Conservation (phyloP, 2,329 filamentous ascomycete species). For the Coniochaeta sp. region DNA sequence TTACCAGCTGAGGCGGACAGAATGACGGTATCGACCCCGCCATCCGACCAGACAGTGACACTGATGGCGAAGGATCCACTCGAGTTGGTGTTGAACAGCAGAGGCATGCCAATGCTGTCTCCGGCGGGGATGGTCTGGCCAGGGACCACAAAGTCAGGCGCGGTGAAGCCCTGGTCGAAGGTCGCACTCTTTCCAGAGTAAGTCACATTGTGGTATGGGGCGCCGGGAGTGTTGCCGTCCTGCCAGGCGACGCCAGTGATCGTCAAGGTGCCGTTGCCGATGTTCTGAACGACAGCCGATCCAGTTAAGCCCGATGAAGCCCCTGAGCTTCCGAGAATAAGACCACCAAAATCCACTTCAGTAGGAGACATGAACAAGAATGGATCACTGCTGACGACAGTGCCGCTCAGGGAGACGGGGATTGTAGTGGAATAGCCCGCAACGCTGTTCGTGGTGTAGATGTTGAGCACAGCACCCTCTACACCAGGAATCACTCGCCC, state of each 20-base stretch:
- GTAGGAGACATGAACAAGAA: constrained; percentile 27
- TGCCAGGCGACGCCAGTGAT: constrained; percentile 28
- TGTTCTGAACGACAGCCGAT: constrained; percentile 27
- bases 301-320: constrained; percentile 19
- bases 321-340: constrained; percentile 25
- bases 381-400: constrained; percentile 25
- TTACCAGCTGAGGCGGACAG: constrained; percentile 26
- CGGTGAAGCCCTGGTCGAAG: constrained; percentile 21
- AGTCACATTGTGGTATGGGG: constrained; percentile 20
- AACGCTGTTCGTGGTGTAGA: constrained; percentile 29
- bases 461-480: constrained; percentile 25
- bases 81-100: constrained; percentile 24
- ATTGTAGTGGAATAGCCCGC: constrained; percentile 26
- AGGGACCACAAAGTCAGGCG: constrained; percentile 20
- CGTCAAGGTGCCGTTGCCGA: constrained; percentile 26
- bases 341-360: constrained; percentile 30
- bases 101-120: constrained; percentile 20
- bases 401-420: constrained; percentile 30
- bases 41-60: constrained; percentile 27
- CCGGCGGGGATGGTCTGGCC: constrained; percentile 22
- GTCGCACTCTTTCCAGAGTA: constrained; percentile 11
- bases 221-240: constrained; percentile 15
- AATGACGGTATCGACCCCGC: constrained; percentile 23
- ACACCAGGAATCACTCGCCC: constrained; percentile 25
- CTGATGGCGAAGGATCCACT: constrained; percentile 25